Evolutionary conservation across 768 basidiomycete genomes (phyloP), one percentile per base, ranked within the genome.

Genomic region (Cytidiella melzeri): DNA sequence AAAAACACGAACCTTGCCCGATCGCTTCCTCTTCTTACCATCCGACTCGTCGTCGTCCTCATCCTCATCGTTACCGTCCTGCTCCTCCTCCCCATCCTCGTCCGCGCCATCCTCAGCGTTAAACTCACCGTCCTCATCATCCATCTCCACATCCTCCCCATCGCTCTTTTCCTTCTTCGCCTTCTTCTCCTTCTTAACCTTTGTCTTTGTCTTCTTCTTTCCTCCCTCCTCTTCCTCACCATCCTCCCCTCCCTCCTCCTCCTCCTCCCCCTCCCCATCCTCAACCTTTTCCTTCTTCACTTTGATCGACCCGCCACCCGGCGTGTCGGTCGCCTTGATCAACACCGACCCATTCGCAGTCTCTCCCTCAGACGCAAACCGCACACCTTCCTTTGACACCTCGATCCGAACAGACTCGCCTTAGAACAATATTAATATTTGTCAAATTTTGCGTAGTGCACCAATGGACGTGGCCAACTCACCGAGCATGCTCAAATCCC

Each of bases 351-450:
- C 94, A 54, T 90, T 92, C 10, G 95, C 95, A 2, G 92, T 81
- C 69, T 99, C 96, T 39, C 96, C 96, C 27, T 98, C 96, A 43
- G 83, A 81, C 15, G 83, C 78, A 65, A 99, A 99, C 24, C 92
- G 77, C 5, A 97, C 87, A 43, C 96, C 96, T 61, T 98, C 95
- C 64, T 98, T 97, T 53, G 80, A 81, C 36, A 96, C 92, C 57
- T 98, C 95, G 64, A 99, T 95, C 39, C 91, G 84, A 40, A 98
- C 94, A 43, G 80, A 84, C 71, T 99, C 96, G n/a, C n/a, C n/a
- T n/a, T n/a, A n/a, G n/a, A n/a, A n/a, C n/a, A n/a, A 50, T n/a
- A n/a, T 11, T 37, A 10, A 37, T 11, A 37, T n/a, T 11, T 10
- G 34, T 37, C 34, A 37, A 11, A n/a, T 10, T 37, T 10, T 11